phyloP scores from a whole-genome alignment of 2,329 filamentous ascomycete genomes.

The Aspergillus chevalieri region DNA sequence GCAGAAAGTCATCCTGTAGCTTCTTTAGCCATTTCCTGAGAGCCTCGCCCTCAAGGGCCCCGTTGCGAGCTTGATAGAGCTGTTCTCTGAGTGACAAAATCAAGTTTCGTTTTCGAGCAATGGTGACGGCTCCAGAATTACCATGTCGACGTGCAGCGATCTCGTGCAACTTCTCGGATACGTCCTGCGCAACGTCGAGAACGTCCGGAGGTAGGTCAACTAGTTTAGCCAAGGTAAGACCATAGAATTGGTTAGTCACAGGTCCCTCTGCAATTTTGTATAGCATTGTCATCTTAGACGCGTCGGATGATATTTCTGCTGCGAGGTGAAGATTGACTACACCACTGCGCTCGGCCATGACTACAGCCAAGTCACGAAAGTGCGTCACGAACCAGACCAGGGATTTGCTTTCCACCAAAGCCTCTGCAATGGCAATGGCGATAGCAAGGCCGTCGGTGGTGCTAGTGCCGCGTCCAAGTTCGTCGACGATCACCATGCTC shows the following conservation, averaged over 20 bases:
- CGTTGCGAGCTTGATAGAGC: constrained; percentile 60
- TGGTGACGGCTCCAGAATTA: constrained; percentile 52
- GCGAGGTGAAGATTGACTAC: constrained; percentile 78
- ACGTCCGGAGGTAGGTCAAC: constrained; percentile 65
- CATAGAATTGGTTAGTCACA: constrained; percentile 69
- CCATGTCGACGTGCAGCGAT: constrained; percentile 55
- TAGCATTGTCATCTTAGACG: constrained; percentile 71
- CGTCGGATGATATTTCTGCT: constrained; percentile 46
- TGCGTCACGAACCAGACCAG: constrained; percentile 92
- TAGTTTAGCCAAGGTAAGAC: constrained; percentile 70
- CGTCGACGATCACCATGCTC: constrained; percentile 80
- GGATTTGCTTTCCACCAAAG: constrained; percentile 70
- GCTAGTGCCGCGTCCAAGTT: constrained; percentile 85
- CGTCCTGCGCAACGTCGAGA: constrained; percentile 60
- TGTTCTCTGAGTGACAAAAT: constrained; percentile 68
- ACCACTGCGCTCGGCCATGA: constrained; percentile 67
- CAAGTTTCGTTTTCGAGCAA: constrained; percentile 63
- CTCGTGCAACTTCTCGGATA: constrained; percentile 57
- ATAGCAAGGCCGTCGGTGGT: constrained; percentile 84
- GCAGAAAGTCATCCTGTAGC: constrained; percentile 69
- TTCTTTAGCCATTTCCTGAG: constrained; percentile 59
- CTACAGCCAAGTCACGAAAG: constrained; percentile 73
- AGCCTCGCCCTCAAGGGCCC: constrained; percentile 58
- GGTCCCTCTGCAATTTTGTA: constrained; percentile 74
- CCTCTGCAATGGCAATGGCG: constrained; percentile 83